Evolutionary conservation across 192 early-diverging fungal genomes (phyloP).

Genomic region (Entophlyctis luteolus): DNA sequence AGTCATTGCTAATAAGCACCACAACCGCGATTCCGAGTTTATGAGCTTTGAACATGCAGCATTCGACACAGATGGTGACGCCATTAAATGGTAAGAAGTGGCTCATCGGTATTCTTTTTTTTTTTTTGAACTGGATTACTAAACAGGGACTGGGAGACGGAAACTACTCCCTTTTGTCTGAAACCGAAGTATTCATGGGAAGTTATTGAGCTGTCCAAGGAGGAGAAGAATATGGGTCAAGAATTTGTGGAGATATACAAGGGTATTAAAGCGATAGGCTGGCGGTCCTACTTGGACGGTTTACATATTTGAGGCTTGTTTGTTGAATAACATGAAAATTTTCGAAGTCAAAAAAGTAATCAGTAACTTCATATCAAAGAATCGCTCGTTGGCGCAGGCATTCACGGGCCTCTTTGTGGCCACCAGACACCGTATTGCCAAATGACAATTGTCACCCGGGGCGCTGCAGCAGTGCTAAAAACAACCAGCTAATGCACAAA

Average conservation of each 20-base stretch:
- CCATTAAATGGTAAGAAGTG: neutral
- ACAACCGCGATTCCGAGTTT: neutral
- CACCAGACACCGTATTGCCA: too few relatives aligned
- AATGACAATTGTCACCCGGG: too few relatives aligned
- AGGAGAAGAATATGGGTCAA: neutral
- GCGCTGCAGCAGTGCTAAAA: too few relatives aligned
- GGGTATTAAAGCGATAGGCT: neutral
- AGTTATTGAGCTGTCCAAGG: neutral
- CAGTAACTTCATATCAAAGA: too few relatives aligned
- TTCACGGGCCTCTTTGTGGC: too few relatives aligned
- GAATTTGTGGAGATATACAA: slow-evolving; percentile 10
- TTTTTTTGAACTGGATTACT: too few relatives aligned
- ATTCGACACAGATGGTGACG: slow-evolving; percentile 13
- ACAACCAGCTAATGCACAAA: too few relatives aligned
- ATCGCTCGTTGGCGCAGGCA: too few relatives aligned
- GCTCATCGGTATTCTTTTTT: too few relatives aligned
- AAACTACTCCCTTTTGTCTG: slow-evolving; percentile 7
- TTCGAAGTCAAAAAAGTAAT: too few relatives aligned
- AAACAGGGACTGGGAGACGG: slow-evolving; percentile 18
- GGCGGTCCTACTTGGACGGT: slow-evolving; percentile 7
- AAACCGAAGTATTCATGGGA: neutral
- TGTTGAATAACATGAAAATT: too few relatives aligned
- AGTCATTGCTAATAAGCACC: slow-evolving; percentile 32
- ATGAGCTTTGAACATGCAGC: slow-evolving; percentile 23
- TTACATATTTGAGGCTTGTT: too few relatives aligned